phyloP scores from a whole-genome alignment of 805 yeast species.

The Lachancea fermentati region DNA sequence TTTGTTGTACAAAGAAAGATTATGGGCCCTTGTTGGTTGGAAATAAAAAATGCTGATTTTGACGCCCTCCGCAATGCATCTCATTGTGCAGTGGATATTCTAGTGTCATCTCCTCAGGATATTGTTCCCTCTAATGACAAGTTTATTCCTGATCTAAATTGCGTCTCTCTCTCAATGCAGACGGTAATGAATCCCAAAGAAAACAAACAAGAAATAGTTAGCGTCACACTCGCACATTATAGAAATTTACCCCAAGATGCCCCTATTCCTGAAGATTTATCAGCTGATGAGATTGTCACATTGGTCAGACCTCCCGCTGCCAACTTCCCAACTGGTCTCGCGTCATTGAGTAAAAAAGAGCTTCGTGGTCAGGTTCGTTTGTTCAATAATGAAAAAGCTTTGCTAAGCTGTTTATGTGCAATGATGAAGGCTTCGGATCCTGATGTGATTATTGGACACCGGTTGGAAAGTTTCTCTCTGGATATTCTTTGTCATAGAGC shows the following conservation, averaged over 20 bases:
- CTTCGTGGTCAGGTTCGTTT: slow-evolving; percentile 42
- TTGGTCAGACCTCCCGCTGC: slow-evolving; percentile 72
- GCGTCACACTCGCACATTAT: slow-evolving; percentile 73
- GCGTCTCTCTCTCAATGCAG: slow-evolving; percentile 72
- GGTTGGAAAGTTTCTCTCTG: slow-evolving; percentile 69
- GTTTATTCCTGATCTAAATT: slow-evolving; percentile 61
- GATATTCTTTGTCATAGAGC: slow-evolving; percentile 79
- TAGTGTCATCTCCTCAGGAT: slow-evolving; percentile 43
- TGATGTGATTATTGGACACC: slow-evolving; percentile 85
- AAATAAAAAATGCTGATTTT: slow-evolving; percentile 60
- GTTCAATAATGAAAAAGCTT: slow-evolving; percentile 67
- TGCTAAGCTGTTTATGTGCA: slow-evolving; percentile 71
- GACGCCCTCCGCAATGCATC: slow-evolving; percentile 55
- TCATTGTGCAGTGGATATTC: slow-evolving; percentile 75
- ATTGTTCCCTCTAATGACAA: slow-evolving; percentile 45
- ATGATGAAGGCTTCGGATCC: slow-evolving; percentile 77
- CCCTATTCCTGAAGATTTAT: slow-evolving; percentile 54
- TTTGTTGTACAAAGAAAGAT: slow-evolving; percentile 76
- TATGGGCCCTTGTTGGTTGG: slow-evolving; percentile 98
- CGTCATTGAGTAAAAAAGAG: slow-evolving; percentile 50
- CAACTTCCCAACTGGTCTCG: slow-evolving; percentile 72
- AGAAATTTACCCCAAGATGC: slow-evolving; percentile 68
- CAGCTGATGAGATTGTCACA: slow-evolving; percentile 61
- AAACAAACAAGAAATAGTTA: slow-evolving; percentile 80
- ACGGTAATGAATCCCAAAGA: slow-evolving; percentile 69